Conservation (phyloP, 2,329 filamentous ascomycete genomes). For the Geosmithia putterillii region DNA sequence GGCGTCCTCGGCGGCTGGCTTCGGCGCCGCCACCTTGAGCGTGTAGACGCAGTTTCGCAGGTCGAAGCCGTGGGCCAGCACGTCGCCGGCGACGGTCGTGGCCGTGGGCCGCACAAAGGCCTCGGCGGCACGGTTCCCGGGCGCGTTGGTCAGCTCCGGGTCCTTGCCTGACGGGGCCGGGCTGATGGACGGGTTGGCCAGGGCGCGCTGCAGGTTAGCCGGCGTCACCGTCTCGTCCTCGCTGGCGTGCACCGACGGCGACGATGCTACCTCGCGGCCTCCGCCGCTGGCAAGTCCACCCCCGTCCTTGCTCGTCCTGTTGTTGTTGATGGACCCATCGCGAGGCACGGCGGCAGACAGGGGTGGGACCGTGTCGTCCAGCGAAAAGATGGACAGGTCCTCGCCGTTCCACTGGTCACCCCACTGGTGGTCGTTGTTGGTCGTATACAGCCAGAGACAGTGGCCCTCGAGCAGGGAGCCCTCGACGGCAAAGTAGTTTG, state of each 20-base stretch:
- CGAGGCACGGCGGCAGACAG: constrained; percentile 31
- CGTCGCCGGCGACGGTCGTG: constrained; percentile 58
- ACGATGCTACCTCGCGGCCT: no score
- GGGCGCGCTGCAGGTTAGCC: constrained; percentile 59
- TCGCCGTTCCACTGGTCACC: constrained; percentile 98
- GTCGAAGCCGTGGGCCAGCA: constrained; percentile 69
- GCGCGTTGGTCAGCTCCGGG: constrained; percentile 46
- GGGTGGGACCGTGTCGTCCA: constrained; percentile 61
- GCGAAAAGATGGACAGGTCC: constrained; percentile 80
- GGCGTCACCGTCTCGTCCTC: constrained; percentile 55
- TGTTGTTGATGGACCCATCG: neutral
- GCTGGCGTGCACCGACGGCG: constrained; percentile 23
- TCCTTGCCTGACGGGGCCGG: constrained; percentile 39
- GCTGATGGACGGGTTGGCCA: constrained; percentile 56
- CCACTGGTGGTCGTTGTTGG: constrained; percentile 72
- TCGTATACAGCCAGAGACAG: constrained; percentile 78
- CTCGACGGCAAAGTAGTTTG: constrained; percentile 89
- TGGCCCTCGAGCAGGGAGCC: constrained; percentile 74
- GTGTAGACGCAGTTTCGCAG: constrained; percentile 67
- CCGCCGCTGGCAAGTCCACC: neutral
- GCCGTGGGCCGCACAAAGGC: constrained; percentile 84
- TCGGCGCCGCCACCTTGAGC: constrained; percentile 53
- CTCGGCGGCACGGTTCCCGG: constrained; percentile 81
- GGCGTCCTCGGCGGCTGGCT: constrained; percentile 43
- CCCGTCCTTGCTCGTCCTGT: constrained; percentile 18